Conservation (phyloP, 1,139 yeast species). For the Hanseniaspora sp. region DNA sequence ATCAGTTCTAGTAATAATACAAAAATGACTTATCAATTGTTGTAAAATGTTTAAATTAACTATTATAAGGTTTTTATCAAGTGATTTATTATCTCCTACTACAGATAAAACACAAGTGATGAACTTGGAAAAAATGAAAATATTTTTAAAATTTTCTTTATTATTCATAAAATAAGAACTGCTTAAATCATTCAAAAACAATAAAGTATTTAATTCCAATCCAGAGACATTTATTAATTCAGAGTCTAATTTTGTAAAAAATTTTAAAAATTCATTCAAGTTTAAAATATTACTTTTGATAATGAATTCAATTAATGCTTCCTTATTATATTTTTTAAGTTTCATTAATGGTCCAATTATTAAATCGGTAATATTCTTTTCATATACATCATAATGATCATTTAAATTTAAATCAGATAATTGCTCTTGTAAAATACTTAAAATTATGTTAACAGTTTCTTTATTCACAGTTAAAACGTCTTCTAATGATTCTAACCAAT, state of each 20-base stretch:
- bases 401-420: background rate
- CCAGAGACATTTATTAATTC: constrained; percentile 1
- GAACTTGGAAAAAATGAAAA: background rate
- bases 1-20: background rate
- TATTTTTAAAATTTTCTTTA: background rate
- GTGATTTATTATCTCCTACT: background rate
- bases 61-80: background rate
- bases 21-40: background rate
- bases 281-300: background rate
- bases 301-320: background rate
- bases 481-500: background rate
- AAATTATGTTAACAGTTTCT: background rate
- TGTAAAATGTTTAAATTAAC: constrained; percentile 2
- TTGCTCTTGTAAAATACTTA: background rate
- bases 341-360: background rate
- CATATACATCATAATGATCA: background rate
- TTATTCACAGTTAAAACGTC: background rate
- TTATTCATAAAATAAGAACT: background rate
- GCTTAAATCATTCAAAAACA: background rate
- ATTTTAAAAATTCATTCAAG: background rate
- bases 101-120: background rate
- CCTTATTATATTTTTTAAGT: background rate
- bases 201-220: background rate
- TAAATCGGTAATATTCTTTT: background rate
- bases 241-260: background rate